Evolutionary conservation across 2,329 filamentous ascomycete genomes (phyloP).

Genomic region (Venturia oleaginea): DNA sequence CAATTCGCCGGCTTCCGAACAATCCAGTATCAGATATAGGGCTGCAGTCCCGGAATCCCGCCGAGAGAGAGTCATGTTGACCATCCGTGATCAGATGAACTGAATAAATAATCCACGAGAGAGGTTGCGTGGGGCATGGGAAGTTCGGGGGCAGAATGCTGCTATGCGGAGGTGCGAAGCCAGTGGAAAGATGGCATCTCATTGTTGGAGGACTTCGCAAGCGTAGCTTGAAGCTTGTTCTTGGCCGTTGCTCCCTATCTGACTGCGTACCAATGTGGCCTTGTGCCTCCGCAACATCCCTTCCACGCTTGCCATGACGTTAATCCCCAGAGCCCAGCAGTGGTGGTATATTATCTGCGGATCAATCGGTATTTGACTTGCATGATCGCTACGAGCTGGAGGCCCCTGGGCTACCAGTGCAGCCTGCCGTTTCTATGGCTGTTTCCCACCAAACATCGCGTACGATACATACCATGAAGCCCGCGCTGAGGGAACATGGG

Average conservation of each 20-base stretch:
- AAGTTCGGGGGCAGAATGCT: background rate
- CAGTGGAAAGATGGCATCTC: background rate
- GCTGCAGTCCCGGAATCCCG: background rate
- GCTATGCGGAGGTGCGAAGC: background rate
- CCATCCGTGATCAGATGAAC: background rate
- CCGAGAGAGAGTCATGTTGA: background rate
- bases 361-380: background rate
- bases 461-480: too few species aligned
- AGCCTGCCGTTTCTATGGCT: background rate
- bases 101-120: background rate
- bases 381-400: background rate
- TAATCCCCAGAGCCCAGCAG: background rate
- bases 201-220: background rate
- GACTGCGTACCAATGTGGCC: background rate
- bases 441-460: background rate
- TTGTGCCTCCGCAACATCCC: background rate
- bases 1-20: background rate
- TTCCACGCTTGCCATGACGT: background rate
- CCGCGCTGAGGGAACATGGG: background rate
- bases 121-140: background rate
- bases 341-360: background rate
- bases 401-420: background rate
- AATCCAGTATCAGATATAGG: background rate
- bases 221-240: background rate
- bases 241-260: background rate